Conservation (phyloP, 495 filamentous ascomycete species). For the Daldinia vernicosa region DNA sequence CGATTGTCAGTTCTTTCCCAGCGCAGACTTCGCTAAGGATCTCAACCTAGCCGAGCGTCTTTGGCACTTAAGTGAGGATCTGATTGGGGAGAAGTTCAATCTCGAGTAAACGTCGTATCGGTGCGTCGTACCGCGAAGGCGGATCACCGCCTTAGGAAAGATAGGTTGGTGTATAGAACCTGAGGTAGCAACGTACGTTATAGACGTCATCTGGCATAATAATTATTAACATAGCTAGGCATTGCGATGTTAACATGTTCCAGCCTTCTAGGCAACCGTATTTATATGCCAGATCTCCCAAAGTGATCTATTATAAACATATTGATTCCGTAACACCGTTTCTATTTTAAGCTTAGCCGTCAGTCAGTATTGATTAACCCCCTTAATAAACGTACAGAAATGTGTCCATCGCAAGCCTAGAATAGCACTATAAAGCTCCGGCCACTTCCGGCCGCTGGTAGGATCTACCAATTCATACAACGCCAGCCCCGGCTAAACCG, state of each 20-base stretch:
- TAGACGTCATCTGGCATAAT: constrained; percentile 7
- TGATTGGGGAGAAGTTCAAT: constrained; percentile 44
- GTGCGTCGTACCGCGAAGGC: not conserved
- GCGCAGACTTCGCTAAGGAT: constrained; percentile 35
- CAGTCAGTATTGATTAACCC: constrained; percentile 20
- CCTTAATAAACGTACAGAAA: constrained; percentile 15
- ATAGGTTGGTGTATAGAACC: not conserved
- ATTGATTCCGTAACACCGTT: constrained; percentile 11
- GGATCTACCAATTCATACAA: constrained; percentile 7
- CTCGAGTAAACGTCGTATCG: not conserved
- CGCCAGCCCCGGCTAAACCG: constrained; percentile 32
- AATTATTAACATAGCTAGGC: not conserved
- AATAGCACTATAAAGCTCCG: constrained; percentile 4
- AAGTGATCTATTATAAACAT: constrained; percentile 5
- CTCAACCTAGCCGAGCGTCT: constrained; percentile 34
- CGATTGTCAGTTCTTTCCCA: constrained; percentile 52
- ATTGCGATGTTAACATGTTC: constrained; percentile 10
- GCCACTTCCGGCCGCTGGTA: constrained; percentile 16
- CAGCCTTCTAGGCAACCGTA: constrained; percentile 9
- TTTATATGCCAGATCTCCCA: constrained; percentile 24
- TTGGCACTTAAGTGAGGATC: constrained; percentile 46
- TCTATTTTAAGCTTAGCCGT: constrained; percentile 28
- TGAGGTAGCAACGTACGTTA: not conserved
- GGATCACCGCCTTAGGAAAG: not conserved
- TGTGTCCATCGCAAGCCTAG: constrained; percentile 12